Evolutionary conservation across 352 stramenopile genomes (phyloP).

Genomic region (Phytopythium aichiense): DNA sequence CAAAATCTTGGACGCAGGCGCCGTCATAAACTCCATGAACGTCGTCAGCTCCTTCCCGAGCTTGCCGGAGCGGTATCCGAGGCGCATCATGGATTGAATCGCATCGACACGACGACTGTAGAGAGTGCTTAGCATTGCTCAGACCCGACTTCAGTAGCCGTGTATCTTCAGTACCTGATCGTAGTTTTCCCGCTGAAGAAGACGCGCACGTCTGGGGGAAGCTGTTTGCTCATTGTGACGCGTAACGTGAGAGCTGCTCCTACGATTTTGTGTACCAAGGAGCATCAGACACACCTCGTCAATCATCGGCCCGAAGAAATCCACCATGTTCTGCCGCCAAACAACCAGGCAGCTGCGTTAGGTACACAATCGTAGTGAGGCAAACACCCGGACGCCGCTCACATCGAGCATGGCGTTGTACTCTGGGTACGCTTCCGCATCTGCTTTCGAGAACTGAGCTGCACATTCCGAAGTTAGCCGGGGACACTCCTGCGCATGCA

Average conservation of each 20-base stretch:
- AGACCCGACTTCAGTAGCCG: background rate
- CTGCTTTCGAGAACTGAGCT: constrained; percentile 80
- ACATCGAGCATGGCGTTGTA: constrained; percentile 85
- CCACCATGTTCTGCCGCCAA: constrained; percentile 51
- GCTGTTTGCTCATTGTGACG: constrained; percentile 15
- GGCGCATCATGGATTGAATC: constrained; percentile 55
- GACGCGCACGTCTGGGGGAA: constrained; percentile 68
- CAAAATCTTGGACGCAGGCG: constrained; percentile 80
- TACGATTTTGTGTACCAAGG: background rate
- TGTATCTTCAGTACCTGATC: constrained; percentile 21
- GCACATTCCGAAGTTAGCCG: background rate
- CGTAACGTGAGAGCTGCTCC: background rate
- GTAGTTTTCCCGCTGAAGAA: constrained; percentile 46
- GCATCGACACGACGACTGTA: constrained; percentile 57
- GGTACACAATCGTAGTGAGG: background rate
- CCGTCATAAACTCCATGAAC: constrained; percentile 88
- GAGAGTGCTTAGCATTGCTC: background rate
- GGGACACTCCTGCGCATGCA: background rate
- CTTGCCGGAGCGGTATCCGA: constrained; percentile 60
- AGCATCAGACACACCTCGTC: constrained; percentile 46
- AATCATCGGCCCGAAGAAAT: constrained; percentile 81
- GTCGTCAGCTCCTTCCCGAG: constrained; percentile 72
- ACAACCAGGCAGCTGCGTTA: background rate
- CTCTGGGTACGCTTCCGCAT: constrained; percentile 75
- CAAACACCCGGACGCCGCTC: background rate